Evolutionary conservation across 352 stramenopile genomes (phyloP), one percentile per base, ranked within the genome.

Genomic region (Phytophthora kernoviae): DNA sequence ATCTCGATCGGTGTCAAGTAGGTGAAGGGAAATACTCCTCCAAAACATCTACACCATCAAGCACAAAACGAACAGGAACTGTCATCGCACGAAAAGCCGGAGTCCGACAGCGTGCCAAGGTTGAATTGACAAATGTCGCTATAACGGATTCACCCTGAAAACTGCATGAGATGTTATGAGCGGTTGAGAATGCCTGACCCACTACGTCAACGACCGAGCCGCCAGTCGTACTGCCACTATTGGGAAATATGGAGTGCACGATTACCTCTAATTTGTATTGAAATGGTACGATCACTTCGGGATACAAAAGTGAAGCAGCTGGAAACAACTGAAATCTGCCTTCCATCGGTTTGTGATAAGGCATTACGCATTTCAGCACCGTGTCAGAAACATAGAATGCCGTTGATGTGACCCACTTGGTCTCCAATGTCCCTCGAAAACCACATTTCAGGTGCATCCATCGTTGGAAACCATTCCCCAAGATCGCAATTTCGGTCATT

Each of bases 371-470:
- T 37, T 58, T 61, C 10, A 82, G 17, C n/a, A 17, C 33, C n/a
- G 54, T 75, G 8, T 56, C 22, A 1, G 72, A 80, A 10, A 67
- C 33, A 21, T 64, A 65, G 5, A 54, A 22, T 14, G 62, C 62
- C 17, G n/a, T 6, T 27, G 62, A 65, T 14, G 43, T 55, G 2
- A 51, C 15, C 69, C 61, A 79, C 37, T 39, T 4, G 1, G 33
- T 21, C 5, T 55, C 49, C 0, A 57, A 22, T 4, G n/a, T 9
- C 10, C 36, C 44, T 30, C 56, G 58, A 63, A 77, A 82, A 0
- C 54, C 72, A 36, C 75, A 84, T n/a, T 34, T 42, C 9, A 82
- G 49, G 5, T 53, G 48, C 72, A 84, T 80, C 70, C 66, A 79
- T 6, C 46, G 57, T 21, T 80, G 40, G n/a, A 82, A 84, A 2